Evolutionary conservation across 192 early-diverging fungal species (phyloP), one percentile per base, ranked within the genome.

Genomic region (Rhizoclosmatium globosum): DNA sequence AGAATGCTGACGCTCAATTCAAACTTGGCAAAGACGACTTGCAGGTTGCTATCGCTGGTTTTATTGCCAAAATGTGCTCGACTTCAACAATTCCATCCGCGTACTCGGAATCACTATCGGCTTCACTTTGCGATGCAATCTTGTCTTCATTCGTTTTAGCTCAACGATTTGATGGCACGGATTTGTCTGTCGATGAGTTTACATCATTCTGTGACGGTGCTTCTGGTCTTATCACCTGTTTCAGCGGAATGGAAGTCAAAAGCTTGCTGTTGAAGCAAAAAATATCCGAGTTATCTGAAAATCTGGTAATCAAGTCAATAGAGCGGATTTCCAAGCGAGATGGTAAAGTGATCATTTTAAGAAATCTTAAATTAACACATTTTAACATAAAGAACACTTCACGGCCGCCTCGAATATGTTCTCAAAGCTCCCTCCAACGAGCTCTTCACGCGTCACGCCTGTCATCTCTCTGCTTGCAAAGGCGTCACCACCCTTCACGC

Each of bases 11-110:
- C 43, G 57, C 61, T 41, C 72, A 56, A 23, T 45, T 62, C 43
- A 74, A 74, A 45, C 59, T 74, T 1, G 4, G 21, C 4, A 45
- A 61, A 17, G 19, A 23, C 17, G 46, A 58, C 2, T 46, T 80
- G 53, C 15, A 19, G 45, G 38, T 7, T 13, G 47, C 71, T 23
- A 47, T 70, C 11, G 23, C 53, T 13, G 61, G 68, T 3, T 83
- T 68, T 60, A 42, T 80, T 53, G 44, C 64, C 4, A 83, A 83
- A 65, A 17, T 83, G 61, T 61, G 65, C 46, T 67, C 65, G 3
- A 76, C 65, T n/a, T 50, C 78, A 31, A 38, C 74, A 38, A 41
- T 84, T 59, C 9, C 79, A 2, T 42, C 48, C 46, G 23, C 60
- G 44, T 64, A 72, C 61, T 62, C 64, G 9, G 77, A 65, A 4